These are phyloP conservation scores for Lenzites betulinus DNA, from an alignment of 768 basidiomycete genomes.

Conservation along the genomic window DNA sequence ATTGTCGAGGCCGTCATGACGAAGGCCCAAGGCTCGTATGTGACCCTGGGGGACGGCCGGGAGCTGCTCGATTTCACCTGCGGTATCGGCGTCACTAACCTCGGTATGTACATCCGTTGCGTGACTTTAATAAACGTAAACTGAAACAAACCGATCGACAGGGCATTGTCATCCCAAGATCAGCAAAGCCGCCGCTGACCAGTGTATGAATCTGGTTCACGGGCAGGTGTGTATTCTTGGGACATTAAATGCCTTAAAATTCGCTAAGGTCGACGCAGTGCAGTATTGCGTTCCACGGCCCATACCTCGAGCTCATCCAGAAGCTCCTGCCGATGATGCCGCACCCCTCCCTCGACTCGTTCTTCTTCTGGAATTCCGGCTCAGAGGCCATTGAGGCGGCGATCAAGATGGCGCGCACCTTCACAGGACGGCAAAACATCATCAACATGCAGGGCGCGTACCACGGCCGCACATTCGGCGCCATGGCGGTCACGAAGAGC, in stretches of 20 bases:
- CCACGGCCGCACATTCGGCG: slow-evolving; percentile 92
- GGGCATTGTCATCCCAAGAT: slow-evolving; percentile 89
- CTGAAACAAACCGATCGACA: slow-evolving; percentile 28
- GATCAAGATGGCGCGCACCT: slow-evolving; percentile 79
- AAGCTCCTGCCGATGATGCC: slow-evolving; percentile 88
- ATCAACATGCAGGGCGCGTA: slow-evolving; percentile 91
- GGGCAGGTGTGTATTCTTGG: slow-evolving; percentile 54
- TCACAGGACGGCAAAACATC: slow-evolving; percentile 84
- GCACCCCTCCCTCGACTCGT: slow-evolving; percentile 85
- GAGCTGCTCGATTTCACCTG: slow-evolving; percentile 82
- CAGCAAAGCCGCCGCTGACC: slow-evolving; percentile 85
- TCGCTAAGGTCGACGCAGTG: slow-evolving; percentile 48
- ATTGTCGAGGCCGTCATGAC: slow-evolving; percentile 57
- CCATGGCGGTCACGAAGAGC: slow-evolving; percentile 91
- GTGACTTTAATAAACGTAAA: neutral
- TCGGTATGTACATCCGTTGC: slow-evolving; percentile 50
- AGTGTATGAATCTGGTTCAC: slow-evolving; percentile 80
- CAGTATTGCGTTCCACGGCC: slow-evolving; percentile 85
- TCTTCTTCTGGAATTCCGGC: slow-evolving; percentile 98
- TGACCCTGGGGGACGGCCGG: slow-evolving; percentile 70
- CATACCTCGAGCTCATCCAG: slow-evolving; percentile 86
- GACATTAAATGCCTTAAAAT: neutral
- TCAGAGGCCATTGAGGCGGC: slow-evolving; percentile 91
- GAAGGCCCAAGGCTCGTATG: slow-evolving; percentile 73
- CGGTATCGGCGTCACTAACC: slow-evolving; percentile 85